Base-by-base conservation (phyloP, 2,329 filamentous ascomycete genomes). In the Colletotrichum lindemuthianum region DNA sequence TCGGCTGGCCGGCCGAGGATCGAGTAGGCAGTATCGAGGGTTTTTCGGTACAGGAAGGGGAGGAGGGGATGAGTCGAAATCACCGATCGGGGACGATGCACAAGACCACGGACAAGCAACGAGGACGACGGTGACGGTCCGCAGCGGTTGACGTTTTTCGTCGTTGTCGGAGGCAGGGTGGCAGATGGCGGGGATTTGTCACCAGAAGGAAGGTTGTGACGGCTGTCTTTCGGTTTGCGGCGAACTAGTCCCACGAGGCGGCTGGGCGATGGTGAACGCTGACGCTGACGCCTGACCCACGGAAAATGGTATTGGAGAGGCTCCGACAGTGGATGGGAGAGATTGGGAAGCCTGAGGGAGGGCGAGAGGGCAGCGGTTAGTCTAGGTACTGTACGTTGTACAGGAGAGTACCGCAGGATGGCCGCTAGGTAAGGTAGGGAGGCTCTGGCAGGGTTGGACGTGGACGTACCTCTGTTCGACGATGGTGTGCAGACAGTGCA, bases 241-340 rank as follows among this genome's bases (percentile, higher is more conserved):
- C 37, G 16, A 41, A 52, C 48, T 53, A 58, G 59, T 63, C 24
- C 53, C 63, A 63, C 58, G 61, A 56, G 39, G 55, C 37, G 24
- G 24, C 24, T 24, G 24, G 24, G 24, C 55, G 60, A 44, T 39
- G 60, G 49, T 51, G 58, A 40, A 56, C 48, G 41, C 50, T 65
- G 61, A 61, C 58, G 34, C 56, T 50, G 16, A 60, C 60, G 58
- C 44, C 44, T 65, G 61, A 65, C 61, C 45, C 45, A 52, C 61
- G 58, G 51, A 56, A 60, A 53, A 51, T 65, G 58, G 57, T 47
- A 61, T 51, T 65, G 61, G 51, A 65, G 45, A 65, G 61, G 61
- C 51, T 65, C 51, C 58, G 61, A 48, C 52, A 52, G 58, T 50
- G 58, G 57, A 55, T 50, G 57, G 15, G 41, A 24, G 24, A 24